Base-by-base conservation (phyloP, 2,329 filamentous ascomycete genomes). In the Aspergillus floridensis region DNA sequence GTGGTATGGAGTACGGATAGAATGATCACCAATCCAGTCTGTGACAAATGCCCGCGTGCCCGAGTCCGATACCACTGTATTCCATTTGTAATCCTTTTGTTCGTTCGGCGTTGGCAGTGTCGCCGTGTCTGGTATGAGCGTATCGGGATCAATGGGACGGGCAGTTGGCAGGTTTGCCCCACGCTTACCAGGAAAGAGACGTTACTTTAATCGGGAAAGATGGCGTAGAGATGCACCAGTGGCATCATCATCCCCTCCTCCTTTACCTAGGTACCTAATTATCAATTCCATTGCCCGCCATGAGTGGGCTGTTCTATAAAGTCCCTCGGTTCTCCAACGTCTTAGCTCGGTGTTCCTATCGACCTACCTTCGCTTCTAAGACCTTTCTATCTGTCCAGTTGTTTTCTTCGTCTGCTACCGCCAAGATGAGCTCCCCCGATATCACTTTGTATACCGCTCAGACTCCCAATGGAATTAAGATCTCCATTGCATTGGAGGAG, bases 381-480 rank as follows among this genome's bases (percentile, higher is more conserved):
- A 47, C 3, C 21, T 49, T 44, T 57, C 49, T 44, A 1, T 44
- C 38, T 44, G 38, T n/a, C 2, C 38, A 44, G n/a, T 44, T 44
- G 24, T 47, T 49, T 19, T 12, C 38, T 21, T 7, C 26, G 22
- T 56, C 56, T 62, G 66, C 26, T 10, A 10, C 7, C 2, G 26
- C 59, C 44, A 76, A 70, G 66, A 64, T 63, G 58, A 65, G 65
- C 47, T 62, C 61, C 29, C 81, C 89, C 5, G 81, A 90, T 66
- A 92, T 96, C 68, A 89, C 87, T 48, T 85, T 96, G 31, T 96
- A 95, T 80, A 96, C 92, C 12, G 82, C 84, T 12, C 84, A 87
- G 70, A 96, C 93, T 54, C 91, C 93, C 49, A 96, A 96, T 77
- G 92, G 92, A 64, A 89, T 95, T 82, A 96, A 96, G 76, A 85